Evolutionary conservation across 2,329 filamentous ascomycete species (phyloP).

Genomic region (Thielaviopsis punctulata): DNA sequence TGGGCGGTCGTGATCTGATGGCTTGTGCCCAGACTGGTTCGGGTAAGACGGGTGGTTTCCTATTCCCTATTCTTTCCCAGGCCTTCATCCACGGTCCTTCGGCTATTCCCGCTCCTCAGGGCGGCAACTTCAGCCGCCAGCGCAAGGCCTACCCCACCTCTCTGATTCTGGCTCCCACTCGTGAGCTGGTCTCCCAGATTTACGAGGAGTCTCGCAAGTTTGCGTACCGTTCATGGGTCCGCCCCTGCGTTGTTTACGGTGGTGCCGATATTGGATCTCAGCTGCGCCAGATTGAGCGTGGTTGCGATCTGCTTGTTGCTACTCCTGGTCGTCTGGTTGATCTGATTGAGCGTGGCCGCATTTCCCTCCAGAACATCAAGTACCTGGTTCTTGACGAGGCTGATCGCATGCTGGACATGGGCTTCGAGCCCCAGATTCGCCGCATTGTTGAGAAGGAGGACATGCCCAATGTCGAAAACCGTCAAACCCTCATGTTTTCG

Average conservation of each 20-base stretch:
- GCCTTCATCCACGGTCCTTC: constrained; percentile 99
- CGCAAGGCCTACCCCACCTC: constrained; percentile 98
- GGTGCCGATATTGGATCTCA: constrained; percentile 96
- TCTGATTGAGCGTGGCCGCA: constrained; percentile 95
- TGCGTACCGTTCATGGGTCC: constrained; percentile 90
- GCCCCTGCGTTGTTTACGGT: constrained; percentile 97
- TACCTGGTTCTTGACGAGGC: constrained; percentile 98
- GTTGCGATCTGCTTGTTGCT: constrained; percentile 96
- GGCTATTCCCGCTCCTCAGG: constrained; percentile 73
- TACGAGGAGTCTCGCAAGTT: constrained; percentile 98
- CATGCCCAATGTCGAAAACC: constrained; percentile 85
- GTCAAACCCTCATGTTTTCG: constrained; percentile 99
- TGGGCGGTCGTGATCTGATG: constrained; percentile 93
- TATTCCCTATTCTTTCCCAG: constrained; percentile 95
- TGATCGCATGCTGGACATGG: constrained; percentile 99
- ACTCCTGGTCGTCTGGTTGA: constrained; percentile 96
- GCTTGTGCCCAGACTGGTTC: constrained; percentile 99
- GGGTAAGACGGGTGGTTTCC: constrained; percentile 97
- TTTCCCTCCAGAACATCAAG: constrained; percentile 91
- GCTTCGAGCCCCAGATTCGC: constrained; percentile 98
- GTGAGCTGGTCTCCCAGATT: constrained; percentile 96
- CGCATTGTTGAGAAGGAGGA: constrained; percentile 98
- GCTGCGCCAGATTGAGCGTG: constrained; percentile 83
- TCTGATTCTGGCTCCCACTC: constrained; percentile 84
- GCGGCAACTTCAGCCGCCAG: constrained; percentile 84